Base-by-base conservation (phyloP, 2,329 filamentous ascomycete genomes). In the Colletotrichum sp. region DNA sequence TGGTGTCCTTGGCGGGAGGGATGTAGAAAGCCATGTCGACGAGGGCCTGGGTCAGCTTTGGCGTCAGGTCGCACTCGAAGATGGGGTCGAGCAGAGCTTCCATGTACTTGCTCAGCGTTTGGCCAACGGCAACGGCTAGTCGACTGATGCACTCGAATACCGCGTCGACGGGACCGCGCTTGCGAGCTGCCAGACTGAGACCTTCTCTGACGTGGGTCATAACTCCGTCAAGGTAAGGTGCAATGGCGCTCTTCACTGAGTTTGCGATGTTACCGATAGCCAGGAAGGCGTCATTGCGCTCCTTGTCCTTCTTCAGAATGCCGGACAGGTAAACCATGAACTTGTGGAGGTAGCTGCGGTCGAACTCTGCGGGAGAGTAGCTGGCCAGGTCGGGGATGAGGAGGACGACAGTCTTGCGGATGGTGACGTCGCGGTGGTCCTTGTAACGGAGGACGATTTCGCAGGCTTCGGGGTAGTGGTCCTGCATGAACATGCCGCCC, bases 11-110 rank as follows among this genome's bases (percentile, higher is more conserved):
- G 73, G 98, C 95, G 0, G 97, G 96, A 1, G 96, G 97, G 62
- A 99, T 98, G 82, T 99, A 98, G 82, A 98, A 98, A 32, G 97
- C 97, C 95, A 99, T 98, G 81, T 99, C 97, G 27, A 98, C 96
- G 70, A 99, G 88, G 4, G 97, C 97, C 83, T 98, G 96, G 0
- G 96, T 98, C 28, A 99, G 90, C 79, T 97, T 97, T 72, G 96
- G 94, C 48, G 96, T 98, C 68, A 99, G 89, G 65, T 98, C 97
- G 82, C 97, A 99, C 18, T 95, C 96, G 84, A 99, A 99, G 75
- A 99, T 98, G 13, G 97, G 96, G 79, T 98, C 96, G 12, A 99
- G 90, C 32, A 99, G 88, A 15, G 96, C 95, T 82, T 98, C 96
- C 93, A 99, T 98, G 83, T 98, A 98, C 85, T 98, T 99, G 89